These are phyloP conservation scores for Lentinula edodes DNA, from an alignment of 768 basidiomycete species.

Conservation along the genomic window DNA sequence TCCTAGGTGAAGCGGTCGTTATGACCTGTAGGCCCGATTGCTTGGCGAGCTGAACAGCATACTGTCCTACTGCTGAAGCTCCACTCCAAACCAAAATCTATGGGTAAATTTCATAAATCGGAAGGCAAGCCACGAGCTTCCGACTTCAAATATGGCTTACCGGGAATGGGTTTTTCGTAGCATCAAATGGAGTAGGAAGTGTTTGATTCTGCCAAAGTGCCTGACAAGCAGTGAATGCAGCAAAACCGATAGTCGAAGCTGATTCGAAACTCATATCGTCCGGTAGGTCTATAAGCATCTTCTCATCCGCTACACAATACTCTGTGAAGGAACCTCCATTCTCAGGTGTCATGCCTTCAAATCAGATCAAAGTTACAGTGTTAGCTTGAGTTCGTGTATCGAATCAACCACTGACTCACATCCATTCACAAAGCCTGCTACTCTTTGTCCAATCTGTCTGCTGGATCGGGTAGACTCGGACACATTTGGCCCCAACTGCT, in stretches of 20 bases:
- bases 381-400: conserved; percentile 80
- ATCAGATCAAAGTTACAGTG: background rate
- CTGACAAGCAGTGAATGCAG: conserved; percentile 13
- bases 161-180: conserved; percentile 8
- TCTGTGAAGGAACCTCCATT: conserved; percentile 9
- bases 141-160: conserved; percentile 1
- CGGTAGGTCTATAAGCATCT: conserved; percentile 11
- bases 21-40: conserved; percentile 33
- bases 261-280: conserved; percentile 12
- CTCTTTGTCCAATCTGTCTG: conserved; percentile 5
- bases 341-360: background rate
- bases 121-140: background rate
- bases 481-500: conserved; percentile 8
- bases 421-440: conserved; percentile 7
- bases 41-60: conserved; percentile 33
- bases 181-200: conserved; percentile 12
- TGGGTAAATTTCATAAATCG: background rate
- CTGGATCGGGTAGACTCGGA: background rate
- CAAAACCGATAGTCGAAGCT: conserved; percentile 11
- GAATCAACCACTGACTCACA: background rate
- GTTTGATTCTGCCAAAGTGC: conserved; percentile 12
- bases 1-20: conserved; percentile 32
- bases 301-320: conserved; percentile 15
- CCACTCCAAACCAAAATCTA: conserved; percentile 10
- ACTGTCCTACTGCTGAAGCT: conserved; percentile 21